Evolutionary conservation across 495 filamentous ascomycete species (phyloP).

Genomic region (Neurospora sp.): DNA sequence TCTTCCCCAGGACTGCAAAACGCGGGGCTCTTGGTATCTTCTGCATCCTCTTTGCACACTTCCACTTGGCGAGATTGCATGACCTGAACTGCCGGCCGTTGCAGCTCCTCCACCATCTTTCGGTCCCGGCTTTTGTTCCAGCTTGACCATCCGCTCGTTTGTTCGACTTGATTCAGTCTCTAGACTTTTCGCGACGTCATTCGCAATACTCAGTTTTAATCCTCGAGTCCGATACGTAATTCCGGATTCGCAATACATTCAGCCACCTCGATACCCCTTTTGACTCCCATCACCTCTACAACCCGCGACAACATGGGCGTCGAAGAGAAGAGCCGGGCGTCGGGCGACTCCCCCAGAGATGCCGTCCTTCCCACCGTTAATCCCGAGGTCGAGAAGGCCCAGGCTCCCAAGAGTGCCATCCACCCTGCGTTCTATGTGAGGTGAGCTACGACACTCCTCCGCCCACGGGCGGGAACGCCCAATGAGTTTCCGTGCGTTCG

Average conservation of each 20-base stretch:
- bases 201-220: neutral
- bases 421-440: conserved; percentile 84
- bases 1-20: neutral
- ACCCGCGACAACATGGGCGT: conserved; percentile 28
- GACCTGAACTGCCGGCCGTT: neutral
- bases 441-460: conserved; percentile 42
- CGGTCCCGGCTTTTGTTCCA: neutral
- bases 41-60: neutral
- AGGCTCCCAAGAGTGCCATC: conserved; percentile 47
- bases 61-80: neutral
- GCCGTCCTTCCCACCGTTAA: conserved; percentile 73
- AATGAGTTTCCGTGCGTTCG: neutral
- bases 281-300: neutral
- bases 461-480: neutral
- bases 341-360: conserved; percentile 56
- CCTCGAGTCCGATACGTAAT: neutral
- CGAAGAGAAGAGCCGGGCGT: conserved; percentile 70
- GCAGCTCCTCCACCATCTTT: neutral
- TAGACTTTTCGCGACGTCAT: conserved; percentile 7
- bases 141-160: conserved; percentile 28
- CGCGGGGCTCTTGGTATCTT: neutral
- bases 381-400: conserved; percentile 55
- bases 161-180: conserved; percentile 3
- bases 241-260: neutral
- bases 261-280: neutral